A percentile compares a stretch with the other conserved stretches of the same genome.
Evolutionary conservation across 2,329 filamentous ascomycete species (phyloP).

Genomic region (Fusarium tricinctum): DNA sequence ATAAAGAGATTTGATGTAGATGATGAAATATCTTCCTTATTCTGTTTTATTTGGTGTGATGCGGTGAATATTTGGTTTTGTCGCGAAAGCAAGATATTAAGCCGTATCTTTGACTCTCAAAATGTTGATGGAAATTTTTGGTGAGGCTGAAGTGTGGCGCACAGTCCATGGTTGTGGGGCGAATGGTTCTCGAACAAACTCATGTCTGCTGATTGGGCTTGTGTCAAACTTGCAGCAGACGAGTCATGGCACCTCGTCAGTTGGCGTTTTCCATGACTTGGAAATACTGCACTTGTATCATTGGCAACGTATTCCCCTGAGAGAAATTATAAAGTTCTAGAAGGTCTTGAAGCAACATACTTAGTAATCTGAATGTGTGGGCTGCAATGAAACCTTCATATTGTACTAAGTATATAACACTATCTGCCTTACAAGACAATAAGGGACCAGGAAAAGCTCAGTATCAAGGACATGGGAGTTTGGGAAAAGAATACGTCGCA

Average conservation of each 20-base stretch:
- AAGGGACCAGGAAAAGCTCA: not conserved
- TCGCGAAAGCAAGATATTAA: slow-evolving; percentile 21
- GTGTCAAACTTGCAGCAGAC: not conserved
- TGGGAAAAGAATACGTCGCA: not conserved
- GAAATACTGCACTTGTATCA: not conserved
- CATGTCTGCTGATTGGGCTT: slow-evolving; percentile 23
- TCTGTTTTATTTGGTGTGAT: not conserved
- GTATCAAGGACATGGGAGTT: too few relatives aligned
- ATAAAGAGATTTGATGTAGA: not conserved
- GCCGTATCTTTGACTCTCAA: slow-evolving; percentile 7
- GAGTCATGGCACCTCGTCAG: not conserved
- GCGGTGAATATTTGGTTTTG: slow-evolving; percentile 15
- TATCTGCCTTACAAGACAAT: not conserved
- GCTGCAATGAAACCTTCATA: not conserved
- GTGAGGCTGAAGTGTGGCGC: slow-evolving; percentile 38
- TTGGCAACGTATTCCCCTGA: not conserved
- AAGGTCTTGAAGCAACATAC: not conserved
- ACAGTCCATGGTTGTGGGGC: slow-evolving; percentile 35
- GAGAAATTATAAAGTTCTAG: not conserved
- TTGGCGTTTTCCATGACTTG: not conserved
- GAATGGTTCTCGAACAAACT: not conserved
- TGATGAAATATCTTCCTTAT: not conserved
- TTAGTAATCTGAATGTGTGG: not conserved
- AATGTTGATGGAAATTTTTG: slow-evolving; percentile 39
- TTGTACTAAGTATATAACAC: not conserved